Evolutionary conservation across 192 early-diverging fungal species (phyloP), one percentile per base, ranked within the genome.

Genomic region (Coemansia sp.): DNA sequence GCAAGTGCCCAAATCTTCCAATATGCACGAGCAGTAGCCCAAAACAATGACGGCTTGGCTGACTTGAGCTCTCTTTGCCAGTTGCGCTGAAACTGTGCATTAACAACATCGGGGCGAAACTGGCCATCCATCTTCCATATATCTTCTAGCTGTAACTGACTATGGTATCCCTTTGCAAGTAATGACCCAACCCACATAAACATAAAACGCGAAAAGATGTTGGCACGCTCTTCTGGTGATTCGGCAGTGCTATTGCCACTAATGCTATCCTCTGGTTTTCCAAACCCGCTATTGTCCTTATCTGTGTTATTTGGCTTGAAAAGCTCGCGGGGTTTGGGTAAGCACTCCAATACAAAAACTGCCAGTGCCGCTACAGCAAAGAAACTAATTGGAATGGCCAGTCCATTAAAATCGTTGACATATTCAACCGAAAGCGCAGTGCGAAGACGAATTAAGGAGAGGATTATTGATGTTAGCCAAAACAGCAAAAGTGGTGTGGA

Each of bases 121-220:
- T 85, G 72, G 18, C 55, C 66, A 21, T 82, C 66, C 52, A 97
- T 74, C 24, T 83, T 78, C 87, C 86, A 93, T n/a, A 92, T 72
- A 73, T 97, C 93, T 32, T 90, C 87, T 68, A 88, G 82, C n/a
- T 84, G 83, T 54, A 94, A 76, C 27, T 85, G 88, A 60, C 92
- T 91, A 19, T 72, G 63, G 61, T 86, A 88, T 2, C 93, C 94
- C 24, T 88, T 71, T 34, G 86, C 85, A 81, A 98, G 90, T 52
- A 96, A 63, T 7, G 86, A 83, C 32, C 88, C 87, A 85, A 98
- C 89, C 95, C 95, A 98, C 27, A 85, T 78, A 74, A 95, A 98
- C 2, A 89, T 86, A 0, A 92, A 58, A 2, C 83, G 85, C 28
- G 88, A 90, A 65, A 94, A 94, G 22, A 98, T 85, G 65, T 90